Conservation (phyloP, 805 yeast genomes). For the Candida tibetensis region DNA sequence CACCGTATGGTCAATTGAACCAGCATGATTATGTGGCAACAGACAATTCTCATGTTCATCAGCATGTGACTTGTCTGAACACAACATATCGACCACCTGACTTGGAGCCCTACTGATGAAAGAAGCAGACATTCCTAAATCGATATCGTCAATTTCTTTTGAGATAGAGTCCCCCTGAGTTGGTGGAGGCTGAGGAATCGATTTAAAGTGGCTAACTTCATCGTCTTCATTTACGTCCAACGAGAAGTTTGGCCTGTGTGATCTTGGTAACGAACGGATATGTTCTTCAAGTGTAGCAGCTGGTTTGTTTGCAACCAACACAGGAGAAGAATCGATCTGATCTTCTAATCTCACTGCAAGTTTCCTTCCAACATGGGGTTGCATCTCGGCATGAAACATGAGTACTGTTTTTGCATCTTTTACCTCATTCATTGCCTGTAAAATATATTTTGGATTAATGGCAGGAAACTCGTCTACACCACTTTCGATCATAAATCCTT, state of each 20-base stretch:
- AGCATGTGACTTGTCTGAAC: slow-evolving; percentile 11
- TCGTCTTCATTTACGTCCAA: background rate
- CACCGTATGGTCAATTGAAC: slow-evolving; percentile 22
- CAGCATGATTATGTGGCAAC: slow-evolving; percentile 30
- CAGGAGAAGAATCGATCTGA: slow-evolving; percentile 2
- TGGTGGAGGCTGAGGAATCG: background rate
- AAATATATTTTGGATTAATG: slow-evolving; percentile 62
- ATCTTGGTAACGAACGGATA: no score
- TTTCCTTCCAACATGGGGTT: slow-evolving; percentile 31
- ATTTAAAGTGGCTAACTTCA: no score
- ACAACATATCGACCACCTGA: slow-evolving; percentile 34
- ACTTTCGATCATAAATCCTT: slow-evolving; percentile 87
- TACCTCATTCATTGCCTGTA: slow-evolving; percentile 61
- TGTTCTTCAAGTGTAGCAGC: slow-evolving; percentile 1
- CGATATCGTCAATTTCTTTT: slow-evolving; percentile 30
- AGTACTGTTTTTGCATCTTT: slow-evolving; percentile 64
- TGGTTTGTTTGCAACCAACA: background rate
- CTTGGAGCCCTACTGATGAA: slow-evolving; percentile 39
- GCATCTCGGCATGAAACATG: slow-evolving; percentile 95
- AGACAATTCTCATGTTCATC: slow-evolving; percentile 30
- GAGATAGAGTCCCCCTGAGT: slow-evolving; percentile 8
- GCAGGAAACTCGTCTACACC: slow-evolving; percentile 98
- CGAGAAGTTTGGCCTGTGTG: no score
- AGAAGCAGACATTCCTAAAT: slow-evolving; percentile 40
- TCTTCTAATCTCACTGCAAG: slow-evolving; percentile 1